Evolutionary conservation across 1,139 yeast species (phyloP).

Genomic region (Meyerozyma elateridarum): DNA sequence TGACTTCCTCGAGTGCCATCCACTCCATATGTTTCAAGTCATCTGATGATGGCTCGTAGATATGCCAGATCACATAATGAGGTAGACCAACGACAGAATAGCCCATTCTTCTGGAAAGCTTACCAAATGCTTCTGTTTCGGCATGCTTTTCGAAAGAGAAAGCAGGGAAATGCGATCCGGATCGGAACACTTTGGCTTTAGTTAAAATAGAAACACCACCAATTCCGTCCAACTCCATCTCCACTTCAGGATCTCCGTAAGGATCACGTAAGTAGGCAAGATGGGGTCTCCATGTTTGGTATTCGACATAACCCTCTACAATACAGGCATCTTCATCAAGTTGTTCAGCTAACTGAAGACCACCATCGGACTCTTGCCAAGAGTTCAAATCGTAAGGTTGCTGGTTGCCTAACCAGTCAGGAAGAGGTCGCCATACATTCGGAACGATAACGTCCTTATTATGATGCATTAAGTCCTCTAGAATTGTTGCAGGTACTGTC

Average conservation of each 20-base stretch:
- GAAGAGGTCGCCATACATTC: slow-evolving; percentile 88
- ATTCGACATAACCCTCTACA: slow-evolving; percentile 89
- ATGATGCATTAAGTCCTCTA: slow-evolving; percentile 53
- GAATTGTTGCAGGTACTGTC: slow-evolving; percentile 46
- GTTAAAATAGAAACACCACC: slow-evolving; percentile 87
- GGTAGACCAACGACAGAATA: slow-evolving; percentile 79
- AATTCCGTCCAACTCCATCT: slow-evolving; percentile 85
- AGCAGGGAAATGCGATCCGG: slow-evolving; percentile 86
- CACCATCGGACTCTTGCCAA: slow-evolving; percentile 87
- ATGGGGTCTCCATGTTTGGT: slow-evolving; percentile 91
- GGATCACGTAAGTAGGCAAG: slow-evolving; percentile 84
- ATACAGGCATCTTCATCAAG: slow-evolving; percentile 85
- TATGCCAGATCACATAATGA: slow-evolving; percentile 89
- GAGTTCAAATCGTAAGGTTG: slow-evolving; percentile 90
- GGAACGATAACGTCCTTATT: slow-evolving; percentile 61
- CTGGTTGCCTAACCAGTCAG: slow-evolving; percentile 84
- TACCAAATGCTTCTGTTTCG: slow-evolving; percentile 91
- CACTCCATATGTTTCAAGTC: slow-evolving; percentile 92
- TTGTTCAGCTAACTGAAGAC: slow-evolving; percentile 68
- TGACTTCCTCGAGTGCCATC: slow-evolving; percentile 90
- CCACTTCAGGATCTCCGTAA: slow-evolving; percentile 79
- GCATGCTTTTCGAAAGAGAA: slow-evolving; percentile 89
- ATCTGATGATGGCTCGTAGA: slow-evolving; percentile 82
- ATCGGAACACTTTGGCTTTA: slow-evolving; percentile 72
- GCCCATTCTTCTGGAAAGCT: slow-evolving; percentile 77